phyloP scores from a whole-genome alignment of 257 asterid genomes.

The Echium plantagineum region DNA sequence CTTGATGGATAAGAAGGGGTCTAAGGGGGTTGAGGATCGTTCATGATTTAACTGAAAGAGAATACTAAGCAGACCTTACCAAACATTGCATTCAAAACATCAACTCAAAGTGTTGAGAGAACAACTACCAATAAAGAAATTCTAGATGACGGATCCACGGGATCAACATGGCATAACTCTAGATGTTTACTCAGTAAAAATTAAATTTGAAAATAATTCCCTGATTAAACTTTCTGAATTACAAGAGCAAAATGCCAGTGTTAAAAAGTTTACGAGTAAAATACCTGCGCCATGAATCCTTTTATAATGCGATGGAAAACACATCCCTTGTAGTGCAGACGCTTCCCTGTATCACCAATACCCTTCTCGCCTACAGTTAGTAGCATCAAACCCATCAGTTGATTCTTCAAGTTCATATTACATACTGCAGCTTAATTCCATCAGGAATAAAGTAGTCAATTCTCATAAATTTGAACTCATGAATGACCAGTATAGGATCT shows the following conservation, averaged over 20 bases:
- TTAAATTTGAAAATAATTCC: too few species aligned
- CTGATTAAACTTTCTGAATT: too few species aligned
- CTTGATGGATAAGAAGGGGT: too few species aligned
- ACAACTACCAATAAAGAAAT: neutral
- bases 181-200: too few species aligned
- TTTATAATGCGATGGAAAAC: conserved; percentile 82
- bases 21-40: too few species aligned
- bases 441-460: too few species aligned
- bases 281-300: conserved; percentile 98
- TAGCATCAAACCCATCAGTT: conserved; percentile 8
- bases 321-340: conserved; percentile 87
- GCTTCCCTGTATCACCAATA: conserved; percentile 78
- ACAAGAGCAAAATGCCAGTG: neutral
- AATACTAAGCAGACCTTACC: too few species aligned
- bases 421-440: too few species aligned
- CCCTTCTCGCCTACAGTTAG: conserved; percentile 78
- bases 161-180: neutral
- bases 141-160: neutral
- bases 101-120: neutral
- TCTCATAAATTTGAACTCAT: too few species aligned
- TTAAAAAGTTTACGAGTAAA: conserved; percentile 5
- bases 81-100: neutral
- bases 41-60: too few species aligned
- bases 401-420: neutral
- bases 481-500: too few species aligned